Evolutionary conservation across 2,329 filamentous ascomycete genomes (phyloP).

Genomic region (Alternaria panax): DNA sequence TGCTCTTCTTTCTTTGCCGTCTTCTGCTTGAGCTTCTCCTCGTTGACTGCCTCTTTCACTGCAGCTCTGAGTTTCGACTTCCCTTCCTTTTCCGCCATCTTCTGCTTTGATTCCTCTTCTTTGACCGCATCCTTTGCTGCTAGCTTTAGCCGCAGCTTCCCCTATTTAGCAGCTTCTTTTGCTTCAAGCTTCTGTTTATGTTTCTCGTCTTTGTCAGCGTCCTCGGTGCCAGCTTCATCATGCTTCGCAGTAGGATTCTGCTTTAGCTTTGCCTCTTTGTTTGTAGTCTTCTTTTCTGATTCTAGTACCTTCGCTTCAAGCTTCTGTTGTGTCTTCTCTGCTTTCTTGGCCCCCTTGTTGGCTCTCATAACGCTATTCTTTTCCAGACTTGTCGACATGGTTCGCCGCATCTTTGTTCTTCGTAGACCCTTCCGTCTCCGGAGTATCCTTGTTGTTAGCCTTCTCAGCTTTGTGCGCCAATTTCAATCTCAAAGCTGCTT

Average conservation of each 20-base stretch:
- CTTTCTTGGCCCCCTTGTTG: not conserved
- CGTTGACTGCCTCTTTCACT: not conserved
- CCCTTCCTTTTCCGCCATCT: not conserved
- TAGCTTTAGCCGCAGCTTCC: not conserved
- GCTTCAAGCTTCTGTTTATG: not conserved
- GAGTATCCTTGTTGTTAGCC: not conserved
- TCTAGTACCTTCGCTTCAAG: not conserved
- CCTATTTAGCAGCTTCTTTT: not conserved
- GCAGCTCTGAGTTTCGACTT: not conserved
- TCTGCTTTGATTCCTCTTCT: not conserved
- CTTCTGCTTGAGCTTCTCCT: not conserved
- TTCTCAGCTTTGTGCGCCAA: not conserved
- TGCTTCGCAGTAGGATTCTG: not conserved
- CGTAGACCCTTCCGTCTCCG: not conserved
- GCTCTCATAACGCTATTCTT: not conserved
- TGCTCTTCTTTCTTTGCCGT: not conserved
- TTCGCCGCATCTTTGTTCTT: not conserved
- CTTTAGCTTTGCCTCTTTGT: not conserved
- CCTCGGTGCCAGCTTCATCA: not conserved
- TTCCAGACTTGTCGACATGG: not conserved
- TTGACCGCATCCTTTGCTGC: not conserved
- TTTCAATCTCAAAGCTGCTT: not conserved
- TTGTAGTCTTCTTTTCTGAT: not conserved
- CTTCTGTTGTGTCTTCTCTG: not conserved
- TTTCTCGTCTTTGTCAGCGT: not conserved